phyloP scores from a whole-genome alignment of 1,284 basidiomycete genomes.

The Tylopilus sp. region DNA sequence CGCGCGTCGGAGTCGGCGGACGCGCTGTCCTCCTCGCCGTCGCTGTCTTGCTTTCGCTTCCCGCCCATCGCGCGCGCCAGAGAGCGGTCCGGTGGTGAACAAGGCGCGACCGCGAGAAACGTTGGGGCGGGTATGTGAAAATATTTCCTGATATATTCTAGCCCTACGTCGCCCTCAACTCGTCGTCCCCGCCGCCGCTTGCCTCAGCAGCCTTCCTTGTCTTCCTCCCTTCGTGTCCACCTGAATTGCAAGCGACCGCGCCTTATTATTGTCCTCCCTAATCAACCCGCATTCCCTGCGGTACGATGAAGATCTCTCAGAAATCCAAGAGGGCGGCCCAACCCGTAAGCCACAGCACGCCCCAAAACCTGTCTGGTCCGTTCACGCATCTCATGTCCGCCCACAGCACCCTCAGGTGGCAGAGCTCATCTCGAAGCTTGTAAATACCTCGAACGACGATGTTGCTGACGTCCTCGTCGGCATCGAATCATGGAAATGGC shows the following conservation, averaged over 20 bases:
- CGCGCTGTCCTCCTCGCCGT: conserved; percentile 28
- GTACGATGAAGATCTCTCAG: conserved; percentile 77
- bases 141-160: conserved; percentile 37
- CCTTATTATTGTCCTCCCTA: conserved; percentile 16
- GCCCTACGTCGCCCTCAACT: conserved; percentile 28
- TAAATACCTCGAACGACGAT: conserved; percentile 63
- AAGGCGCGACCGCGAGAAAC: conserved; percentile 16
- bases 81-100: not conserved
- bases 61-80: conserved; percentile 11
- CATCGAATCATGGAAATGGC: conserved; percentile 89
- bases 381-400: conserved; percentile 23
- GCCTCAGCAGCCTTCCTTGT: conserved; percentile 15
- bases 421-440: conserved; percentile 70
- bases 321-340: conserved; percentile 74
- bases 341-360: conserved; percentile 46
- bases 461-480: conserved; percentile 61
- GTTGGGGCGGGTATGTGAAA: conserved; percentile 15
- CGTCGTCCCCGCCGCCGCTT: conserved; percentile 2
- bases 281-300: conserved; percentile 47
- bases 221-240: conserved; percentile 17
- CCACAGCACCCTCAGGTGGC: conserved; percentile 71
- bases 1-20: conserved; percentile 15
- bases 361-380: conserved; percentile 25
- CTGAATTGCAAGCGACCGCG: conserved; percentile 7
- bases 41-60: conserved; percentile 36